Evolutionary conservation across 495 filamentous ascomycete genomes (phyloP).

Genomic region (Glutinoglossum americanum): DNA sequence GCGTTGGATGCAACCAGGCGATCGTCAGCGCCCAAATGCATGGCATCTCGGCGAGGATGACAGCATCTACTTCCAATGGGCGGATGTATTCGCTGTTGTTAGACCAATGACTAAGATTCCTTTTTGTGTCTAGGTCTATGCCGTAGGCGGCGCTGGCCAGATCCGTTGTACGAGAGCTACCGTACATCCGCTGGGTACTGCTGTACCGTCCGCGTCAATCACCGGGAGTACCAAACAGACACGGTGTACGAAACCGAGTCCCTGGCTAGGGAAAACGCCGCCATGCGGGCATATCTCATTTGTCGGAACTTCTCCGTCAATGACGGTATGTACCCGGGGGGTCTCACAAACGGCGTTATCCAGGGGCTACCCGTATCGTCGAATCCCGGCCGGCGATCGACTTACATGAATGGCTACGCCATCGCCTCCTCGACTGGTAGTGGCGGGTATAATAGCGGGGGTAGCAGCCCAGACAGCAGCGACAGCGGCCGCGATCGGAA

Average conservation of each 20-base stretch:
- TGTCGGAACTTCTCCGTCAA: conserved; percentile 98
- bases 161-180: conserved; percentile 77
- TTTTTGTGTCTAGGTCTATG: conserved; percentile 51
- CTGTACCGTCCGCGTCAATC: conserved; percentile 89
- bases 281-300: conserved; percentile 92
- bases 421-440: conserved; percentile 30
- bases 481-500: conserved; percentile 14
- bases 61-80: background rate
- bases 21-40: background rate
- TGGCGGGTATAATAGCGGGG: conserved; percentile 23
- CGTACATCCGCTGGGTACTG: conserved; percentile 48
- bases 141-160: conserved; percentile 83
- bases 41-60: background rate
- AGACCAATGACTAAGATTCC: background rate
- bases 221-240: conserved; percentile 88
- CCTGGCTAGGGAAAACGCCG: conserved; percentile 81
- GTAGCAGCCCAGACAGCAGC: conserved; percentile 33
- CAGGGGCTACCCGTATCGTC: conserved; percentile 70
- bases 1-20: background rate
- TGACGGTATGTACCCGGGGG: conserved; percentile 67
- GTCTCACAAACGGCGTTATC: conserved; percentile 50
- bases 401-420: conserved; percentile 21
- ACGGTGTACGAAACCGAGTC: conserved; percentile 56
- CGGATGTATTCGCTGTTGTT: background rate
- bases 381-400: conserved; percentile 30